A percentile compares a stretch with the other conserved stretches of the same genome.
Evolutionary conservation across 1,284 basidiomycete species (phyloP).

Genomic region (Trichosporon sp.): DNA sequence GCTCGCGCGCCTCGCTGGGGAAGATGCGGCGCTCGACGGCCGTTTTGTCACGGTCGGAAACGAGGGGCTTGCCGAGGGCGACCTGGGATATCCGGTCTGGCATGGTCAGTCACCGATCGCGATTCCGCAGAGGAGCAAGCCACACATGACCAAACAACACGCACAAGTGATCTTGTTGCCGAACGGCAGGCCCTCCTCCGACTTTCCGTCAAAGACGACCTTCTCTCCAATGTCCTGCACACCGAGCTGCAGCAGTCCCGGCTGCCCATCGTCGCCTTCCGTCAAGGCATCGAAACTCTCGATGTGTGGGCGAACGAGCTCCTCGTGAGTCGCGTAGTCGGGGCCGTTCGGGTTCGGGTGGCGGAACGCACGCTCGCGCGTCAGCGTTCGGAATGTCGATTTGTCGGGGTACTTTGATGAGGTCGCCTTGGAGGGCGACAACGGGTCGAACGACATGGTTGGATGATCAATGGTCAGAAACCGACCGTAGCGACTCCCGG

Average conservation of each 20-base stretch:
- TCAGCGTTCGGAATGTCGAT: constrained; percentile 70
- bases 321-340: constrained; percentile 77
- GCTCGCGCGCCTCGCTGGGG: constrained; percentile 69
- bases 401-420: constrained; percentile 28
- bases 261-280: constrained; percentile 71
- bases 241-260: constrained; percentile 73
- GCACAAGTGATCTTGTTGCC: constrained; percentile 75
- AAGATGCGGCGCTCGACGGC: constrained; percentile 74
- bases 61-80: constrained; percentile 77
- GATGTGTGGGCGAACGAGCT: constrained; percentile 89
- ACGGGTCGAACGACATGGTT: constrained; percentile 36
- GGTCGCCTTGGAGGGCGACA: constrained; percentile 35
- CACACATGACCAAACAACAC: constrained; percentile 31
- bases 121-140: background rate
- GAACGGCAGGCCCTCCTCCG: constrained; percentile 58
- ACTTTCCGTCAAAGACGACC: constrained; percentile 84
- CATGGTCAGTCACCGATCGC: background rate
- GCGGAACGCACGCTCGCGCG: constrained; percentile 73
- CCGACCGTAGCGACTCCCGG: background rate
- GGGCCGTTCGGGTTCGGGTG: constrained; percentile 66
- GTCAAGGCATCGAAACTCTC: constrained; percentile 96
- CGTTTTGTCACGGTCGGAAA: constrained; percentile 73
- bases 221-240: constrained; percentile 81
- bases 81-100: constrained; percentile 87
- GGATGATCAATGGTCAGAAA: background rate